Evolutionary conservation across 2,329 filamentous ascomycete species (phyloP).

Genomic region (Pseudogymnoascus pannorum): DNA sequence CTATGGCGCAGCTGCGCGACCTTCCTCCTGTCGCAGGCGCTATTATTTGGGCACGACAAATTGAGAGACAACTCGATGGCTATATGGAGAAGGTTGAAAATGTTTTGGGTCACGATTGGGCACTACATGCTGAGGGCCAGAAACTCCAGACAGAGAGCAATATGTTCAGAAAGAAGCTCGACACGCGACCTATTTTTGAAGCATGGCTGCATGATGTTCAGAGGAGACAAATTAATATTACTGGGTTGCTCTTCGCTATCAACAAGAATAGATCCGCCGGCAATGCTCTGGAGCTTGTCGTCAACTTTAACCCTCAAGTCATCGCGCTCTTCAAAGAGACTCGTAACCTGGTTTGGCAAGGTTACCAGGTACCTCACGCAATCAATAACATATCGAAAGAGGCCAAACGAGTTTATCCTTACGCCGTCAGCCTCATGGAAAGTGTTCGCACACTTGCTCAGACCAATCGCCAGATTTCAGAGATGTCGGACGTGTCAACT

Average conservation of each 20-base stretch:
- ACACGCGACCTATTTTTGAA: slow-evolving; percentile 88
- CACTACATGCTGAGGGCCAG: slow-evolving; percentile 86
- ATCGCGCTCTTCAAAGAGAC: slow-evolving; percentile 99
- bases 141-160: slow-evolving; percentile 88
- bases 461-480: slow-evolving; percentile 73
- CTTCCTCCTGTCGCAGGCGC: slow-evolving; percentile 92
- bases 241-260: slow-evolving; percentile 86
- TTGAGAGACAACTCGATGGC: slow-evolving; percentile 87
- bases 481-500: slow-evolving; percentile 81
- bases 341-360: slow-evolving; percentile 89
- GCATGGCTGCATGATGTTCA: slow-evolving; percentile 91
- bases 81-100: slow-evolving; percentile 99
- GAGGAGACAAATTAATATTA: slow-evolving; percentile 81
- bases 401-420: slow-evolving; percentile 97
- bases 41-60: slow-evolving; percentile 96
- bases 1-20: slow-evolving; percentile 95
- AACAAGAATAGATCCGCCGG: slow-evolving; percentile 82
- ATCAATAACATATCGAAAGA: slow-evolving; percentile 96
- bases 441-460: slow-evolving; percentile 91
- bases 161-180: slow-evolving; percentile 91
- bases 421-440: slow-evolving; percentile 96
- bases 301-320: slow-evolving; percentile 96
- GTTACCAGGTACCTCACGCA: slow-evolving; percentile 86
- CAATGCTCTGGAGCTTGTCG: slow-evolving; percentile 76
- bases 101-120: slow-evolving; percentile 91